phyloP scores from a whole-genome alignment of 148 eudicot genomes.

The Polygonum aviculare region DNA sequence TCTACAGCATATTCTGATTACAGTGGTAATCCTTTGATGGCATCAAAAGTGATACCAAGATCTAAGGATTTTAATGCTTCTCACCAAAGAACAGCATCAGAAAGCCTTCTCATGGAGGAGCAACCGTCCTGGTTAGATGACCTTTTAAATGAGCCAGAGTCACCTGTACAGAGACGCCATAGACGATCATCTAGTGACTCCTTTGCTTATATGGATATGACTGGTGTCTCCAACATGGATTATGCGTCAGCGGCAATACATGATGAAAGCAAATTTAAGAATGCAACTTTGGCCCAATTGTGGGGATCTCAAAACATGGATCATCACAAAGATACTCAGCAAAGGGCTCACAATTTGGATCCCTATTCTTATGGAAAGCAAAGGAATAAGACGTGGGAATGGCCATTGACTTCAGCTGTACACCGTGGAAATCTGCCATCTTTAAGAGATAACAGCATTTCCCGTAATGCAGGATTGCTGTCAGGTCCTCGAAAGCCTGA shows the following conservation, averaged over 20 bases:
- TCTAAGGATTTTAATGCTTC: constrained; percentile 51
- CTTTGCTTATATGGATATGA: constrained; percentile 35
- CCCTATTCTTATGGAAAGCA: constrained; percentile 30
- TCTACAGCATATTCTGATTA: constrained; percentile 62
- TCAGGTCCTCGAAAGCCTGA: constrained; percentile 36
- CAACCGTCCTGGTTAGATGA: constrained; percentile 86
- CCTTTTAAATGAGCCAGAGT: constrained; percentile 67
- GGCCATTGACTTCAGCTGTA: constrained; percentile 23
- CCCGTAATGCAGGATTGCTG: constrained; percentile 34
- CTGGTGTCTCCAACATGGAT: constrained; percentile 35
- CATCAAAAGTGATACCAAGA: constrained; percentile 39
- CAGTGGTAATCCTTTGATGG: constrained; percentile 38
- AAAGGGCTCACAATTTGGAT: constrained; percentile 35
- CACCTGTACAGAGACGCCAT: constrained; percentile 39
- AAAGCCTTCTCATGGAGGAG: constrained; percentile 62
- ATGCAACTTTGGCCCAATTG: constrained; percentile 32
- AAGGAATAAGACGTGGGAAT: constrained; percentile 47
- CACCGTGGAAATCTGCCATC: constrained; percentile 35
- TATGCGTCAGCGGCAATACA: constrained; percentile 34
- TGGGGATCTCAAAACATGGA: constrained; percentile 55
- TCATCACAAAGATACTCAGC: constrained; percentile 35
- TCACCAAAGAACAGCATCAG: constrained; percentile 94
- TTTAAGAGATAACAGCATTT: constrained; percentile 34
- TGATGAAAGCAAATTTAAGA: constrained; percentile 37
- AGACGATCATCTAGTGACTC: constrained; percentile 71